Base-by-base conservation (phyloP, 83 land plant genomes). In the Larix sibirica region DNA sequence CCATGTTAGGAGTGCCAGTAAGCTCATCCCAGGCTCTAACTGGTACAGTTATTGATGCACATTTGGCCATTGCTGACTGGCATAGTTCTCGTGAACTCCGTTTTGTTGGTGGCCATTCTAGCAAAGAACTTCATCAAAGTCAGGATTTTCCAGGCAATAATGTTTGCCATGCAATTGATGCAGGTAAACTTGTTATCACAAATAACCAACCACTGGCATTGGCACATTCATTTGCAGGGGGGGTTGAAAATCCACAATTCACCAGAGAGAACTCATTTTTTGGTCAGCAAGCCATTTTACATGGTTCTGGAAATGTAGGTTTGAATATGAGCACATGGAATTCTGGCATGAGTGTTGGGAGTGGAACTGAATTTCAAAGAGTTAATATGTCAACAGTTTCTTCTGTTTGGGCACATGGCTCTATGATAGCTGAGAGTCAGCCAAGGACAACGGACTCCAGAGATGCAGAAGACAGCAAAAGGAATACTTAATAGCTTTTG, bases 291-390 rank as follows among this genome's bases (percentile, higher is more conserved):
- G 40, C 33, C 13, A 77, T 77, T 77, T 77, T 31, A 58, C 58
- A 28, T 77, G 80, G 62, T 5, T 77, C 80, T 73, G 77, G 77
- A 77, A 58, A 58, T 54, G 80, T 26, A 56, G 80, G 62, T 77
- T 58, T 77, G 80, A 54, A 75, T 75, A 38, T 33, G 6, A 24
- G 73, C 38, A 21, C 20, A 28, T 75, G 56, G 59, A 75, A 40
- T 75, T 50, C 79, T 75, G 79, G 56, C 23, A 24, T 10, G 3
- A 24, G 17, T 23, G 28, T 24, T 65, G 68, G 68, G 1, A 24
- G 13, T 21, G 68, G 28, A n/a, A 65, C 6, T 65, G 79, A 75
- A 23, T 10, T 75, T 28, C 26, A 47, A 0, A 75, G 60, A 75
- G 56, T 44, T 75, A 23, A 14, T 24, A 20, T 73, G 21, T 56